These are phyloP conservation scores for Artemisia annua DNA, from an alignment of 129 eudicot genomes.

Conservation along the genomic window DNA sequence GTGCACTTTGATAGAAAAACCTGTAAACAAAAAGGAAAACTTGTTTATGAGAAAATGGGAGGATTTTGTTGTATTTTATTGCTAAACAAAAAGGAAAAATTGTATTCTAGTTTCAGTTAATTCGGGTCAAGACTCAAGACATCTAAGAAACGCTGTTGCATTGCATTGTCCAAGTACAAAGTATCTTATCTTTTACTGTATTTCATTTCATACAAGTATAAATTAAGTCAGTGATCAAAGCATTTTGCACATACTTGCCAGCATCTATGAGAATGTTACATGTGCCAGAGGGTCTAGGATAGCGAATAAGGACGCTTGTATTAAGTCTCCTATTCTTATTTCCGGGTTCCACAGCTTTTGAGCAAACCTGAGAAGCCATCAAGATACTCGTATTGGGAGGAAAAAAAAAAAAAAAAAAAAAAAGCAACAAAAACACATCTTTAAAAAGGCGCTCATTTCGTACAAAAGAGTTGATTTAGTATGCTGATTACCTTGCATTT, in stretches of 20 bases:
- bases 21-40: constrained; percentile 34
- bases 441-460: background rate
- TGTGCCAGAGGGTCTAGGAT: constrained; percentile 53
- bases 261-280: constrained; percentile 92
- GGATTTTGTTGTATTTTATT: background rate
- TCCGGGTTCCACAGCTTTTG: constrained; percentile 79
- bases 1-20: constrained; percentile 99
- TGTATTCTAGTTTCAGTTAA: background rate
- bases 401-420: no score
- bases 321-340: constrained; percentile 83
- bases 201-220: background rate
- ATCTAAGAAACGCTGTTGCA: constrained; percentile 1
- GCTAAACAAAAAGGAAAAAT: no score
- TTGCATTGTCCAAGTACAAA: constrained; percentile 6
- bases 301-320: constrained; percentile 84
- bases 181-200: background rate
- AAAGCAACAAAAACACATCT: background rate
- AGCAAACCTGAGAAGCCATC: constrained; percentile 61
- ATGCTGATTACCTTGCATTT: constrained; percentile 56
- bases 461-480: constrained; percentile 13
- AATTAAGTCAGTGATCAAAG: constrained; percentile 11
- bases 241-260: constrained; percentile 79
- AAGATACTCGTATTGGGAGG: constrained; percentile 17
- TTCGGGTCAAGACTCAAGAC: background rate
- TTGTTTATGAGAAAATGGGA: background rate